These are phyloP conservation scores for Solanum etuberosum DNA, from an alignment of 257 asterid genomes.

Conservation along the genomic window DNA sequence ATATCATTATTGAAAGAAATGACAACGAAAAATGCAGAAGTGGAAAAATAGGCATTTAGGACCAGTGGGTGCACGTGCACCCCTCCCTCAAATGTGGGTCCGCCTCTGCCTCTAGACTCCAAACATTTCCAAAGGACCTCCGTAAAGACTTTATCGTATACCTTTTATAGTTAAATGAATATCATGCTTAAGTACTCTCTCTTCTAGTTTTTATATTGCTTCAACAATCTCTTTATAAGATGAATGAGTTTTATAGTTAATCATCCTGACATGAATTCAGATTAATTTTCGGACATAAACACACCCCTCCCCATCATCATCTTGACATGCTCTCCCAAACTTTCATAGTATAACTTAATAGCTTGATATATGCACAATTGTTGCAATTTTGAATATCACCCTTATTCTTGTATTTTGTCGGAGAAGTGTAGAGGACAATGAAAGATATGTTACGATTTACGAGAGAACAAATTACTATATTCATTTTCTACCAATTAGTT, in stretches of 20 bases:
- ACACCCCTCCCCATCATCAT: not conserved
- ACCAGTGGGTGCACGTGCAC: not conserved
- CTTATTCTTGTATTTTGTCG: not conserved
- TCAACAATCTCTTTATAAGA: not conserved
- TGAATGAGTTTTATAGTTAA: not conserved
- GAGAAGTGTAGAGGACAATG: not conserved
- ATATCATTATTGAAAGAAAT: not conserved
- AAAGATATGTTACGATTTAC: not conserved
- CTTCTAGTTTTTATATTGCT: not conserved
- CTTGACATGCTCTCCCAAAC: not conserved
- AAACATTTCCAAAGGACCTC: not conserved
- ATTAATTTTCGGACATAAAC: not conserved
- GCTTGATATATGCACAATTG: not conserved
- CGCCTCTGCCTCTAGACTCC: not conserved
- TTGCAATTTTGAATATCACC: no score
- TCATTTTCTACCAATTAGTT: no score
- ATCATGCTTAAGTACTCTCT: not conserved
- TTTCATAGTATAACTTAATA: not conserved
- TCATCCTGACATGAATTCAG: not conserved
- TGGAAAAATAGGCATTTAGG: not conserved
- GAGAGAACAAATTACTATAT: not conserved
- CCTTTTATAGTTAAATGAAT: not conserved
- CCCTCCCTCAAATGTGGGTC: not conserved
- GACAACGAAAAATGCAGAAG: no score
- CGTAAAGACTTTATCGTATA: not conserved